Base-by-base conservation (phyloP, 208 protist species). In the Acanthamoeba culbertsoni region DNA sequence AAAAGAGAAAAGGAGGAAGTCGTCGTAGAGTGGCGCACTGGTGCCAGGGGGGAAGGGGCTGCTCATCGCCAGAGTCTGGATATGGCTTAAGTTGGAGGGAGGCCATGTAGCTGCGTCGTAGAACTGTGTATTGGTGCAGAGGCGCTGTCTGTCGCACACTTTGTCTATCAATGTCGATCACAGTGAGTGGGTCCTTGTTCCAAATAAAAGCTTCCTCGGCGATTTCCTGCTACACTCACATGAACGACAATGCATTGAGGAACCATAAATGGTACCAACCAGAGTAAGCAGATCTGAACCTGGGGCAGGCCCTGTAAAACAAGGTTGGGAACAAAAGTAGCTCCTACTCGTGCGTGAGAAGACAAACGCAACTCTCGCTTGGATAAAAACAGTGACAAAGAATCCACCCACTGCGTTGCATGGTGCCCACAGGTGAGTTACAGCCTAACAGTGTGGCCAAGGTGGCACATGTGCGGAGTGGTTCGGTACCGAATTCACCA, bases 81-180 rank as follows among this genome's bases (percentile, higher is more conserved):
- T 5, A 0, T 31, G 28, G 33, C 33, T 35, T 35, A 35, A 71
- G 31, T 2, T 2, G 62, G 62, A 71, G 62, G 62, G 42, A 35
- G 37, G n/a, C 37, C n/a, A 82, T 53, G 42, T 53, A 82, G 35
- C 31, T 31, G 5, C 20, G 40, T 10, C 71, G 71, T 7, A 82
- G 37, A 23, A 1, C 20, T 7, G 42, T 40, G 71, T 82, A 40
- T 43, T 53, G 71, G 45, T 94, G 93, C 18, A 77, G 73, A 12
- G 73, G 73, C 35, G 33, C n/a, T 4, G 93, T 89, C 31, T 94
- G 93, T 10, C 79, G 53, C 26, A 94, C 59, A n/a, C 31, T 82
- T 18, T 71, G 46, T n/a, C 51, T 7, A 40, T 94, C 77, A 4
- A 94, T 48, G 33, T 94, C 79, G 51, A 94, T 63, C 35, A 89